Percentiles rank a stretch among this genome's conserved stretches.
phyloP scores from a whole-genome alignment of 2,329 filamentous ascomycete species.

The Zymoseptoria ardabiliae region DNA sequence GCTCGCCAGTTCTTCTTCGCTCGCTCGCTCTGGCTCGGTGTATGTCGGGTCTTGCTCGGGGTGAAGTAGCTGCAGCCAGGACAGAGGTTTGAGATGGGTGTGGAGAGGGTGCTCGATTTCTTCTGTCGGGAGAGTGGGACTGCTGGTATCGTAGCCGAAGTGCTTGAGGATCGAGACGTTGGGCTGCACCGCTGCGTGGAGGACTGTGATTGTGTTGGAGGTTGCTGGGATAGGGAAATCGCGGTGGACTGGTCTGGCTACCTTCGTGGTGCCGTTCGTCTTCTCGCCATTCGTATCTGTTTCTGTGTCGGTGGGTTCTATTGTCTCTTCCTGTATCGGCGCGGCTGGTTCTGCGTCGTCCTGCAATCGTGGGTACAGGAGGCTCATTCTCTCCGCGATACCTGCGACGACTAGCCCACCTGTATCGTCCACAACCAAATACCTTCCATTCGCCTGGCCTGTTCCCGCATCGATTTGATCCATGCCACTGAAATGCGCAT shows the following conservation, averaged over 20 bases:
- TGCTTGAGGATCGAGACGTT: slow-evolving; percentile 84
- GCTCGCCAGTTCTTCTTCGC: slow-evolving; percentile 54
- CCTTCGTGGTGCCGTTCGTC: slow-evolving; percentile 8
- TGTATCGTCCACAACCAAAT: slow-evolving; percentile 81
- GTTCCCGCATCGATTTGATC: slow-evolving; percentile 9
- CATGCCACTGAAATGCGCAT: slow-evolving; percentile 67
- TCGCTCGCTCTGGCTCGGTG: slow-evolving; percentile 53
- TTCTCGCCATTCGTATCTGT: neutral
- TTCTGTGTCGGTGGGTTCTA: slow-evolving; percentile 2
- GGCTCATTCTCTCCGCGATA: slow-evolving; percentile 81
- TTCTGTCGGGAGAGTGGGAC: slow-evolving; percentile 41
- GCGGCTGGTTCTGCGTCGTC: slow-evolving; percentile 22
- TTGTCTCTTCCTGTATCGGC: neutral
- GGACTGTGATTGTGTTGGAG: slow-evolving; percentile 70
- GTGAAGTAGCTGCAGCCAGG: slow-evolving; percentile 83
- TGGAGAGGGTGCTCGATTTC: slow-evolving; percentile 62
- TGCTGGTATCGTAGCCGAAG: slow-evolving; percentile 74
- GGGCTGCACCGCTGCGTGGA: slow-evolving; percentile 77
- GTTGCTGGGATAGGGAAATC: slow-evolving; percentile 54
- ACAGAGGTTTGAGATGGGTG: slow-evolving; percentile 72
- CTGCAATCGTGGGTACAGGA: slow-evolving; percentile 46
- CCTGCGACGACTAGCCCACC: slow-evolving; percentile 75
- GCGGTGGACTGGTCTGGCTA: slow-evolving; percentile 38
- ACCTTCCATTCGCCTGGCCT: slow-evolving; percentile 46
- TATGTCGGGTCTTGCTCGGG: slow-evolving; percentile 71